Evolutionary conservation across 176 grass and related monocot species (phyloP).

Genomic region (Eragrostis nindensis): DNA sequence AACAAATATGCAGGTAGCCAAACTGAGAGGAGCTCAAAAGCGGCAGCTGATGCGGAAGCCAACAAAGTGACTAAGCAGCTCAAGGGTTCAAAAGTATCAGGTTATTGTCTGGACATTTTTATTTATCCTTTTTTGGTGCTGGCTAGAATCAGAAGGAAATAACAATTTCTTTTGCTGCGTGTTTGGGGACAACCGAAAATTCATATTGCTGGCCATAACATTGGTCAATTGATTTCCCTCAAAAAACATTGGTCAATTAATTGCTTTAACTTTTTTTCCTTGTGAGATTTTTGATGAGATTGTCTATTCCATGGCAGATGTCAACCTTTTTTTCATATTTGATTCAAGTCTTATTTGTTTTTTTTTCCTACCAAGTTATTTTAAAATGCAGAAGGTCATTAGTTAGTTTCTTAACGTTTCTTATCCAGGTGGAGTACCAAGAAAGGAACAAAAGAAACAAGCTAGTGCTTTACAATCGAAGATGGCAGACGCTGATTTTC

Average conservation of each 20-base stretch:
- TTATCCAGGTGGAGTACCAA: slow-evolving; percentile 54
- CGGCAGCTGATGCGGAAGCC: slow-evolving; percentile 66
- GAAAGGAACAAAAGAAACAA: slow-evolving; percentile 75
- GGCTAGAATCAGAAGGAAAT: background rate
- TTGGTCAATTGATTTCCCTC: background rate
- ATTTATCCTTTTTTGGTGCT: slow-evolving; percentile 5
- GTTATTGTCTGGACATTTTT: slow-evolving; percentile 36
- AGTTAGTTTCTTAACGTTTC: background rate
- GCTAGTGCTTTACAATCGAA: slow-evolving; percentile 71
- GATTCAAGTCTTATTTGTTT: background rate
- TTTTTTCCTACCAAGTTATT: slow-evolving; percentile 4
- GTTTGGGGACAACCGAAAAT: background rate
- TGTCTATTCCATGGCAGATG: background rate
- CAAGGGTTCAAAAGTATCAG: slow-evolving; percentile 75
- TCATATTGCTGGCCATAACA: background rate
- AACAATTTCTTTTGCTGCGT: slow-evolving; percentile 2
- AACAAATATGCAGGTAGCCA: slow-evolving; percentile 85
- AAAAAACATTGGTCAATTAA: background rate
- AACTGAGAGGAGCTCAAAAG: slow-evolving; percentile 77
- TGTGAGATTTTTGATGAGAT: background rate
- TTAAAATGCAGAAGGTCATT: slow-evolving; percentile 19
- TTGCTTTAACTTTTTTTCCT: background rate
- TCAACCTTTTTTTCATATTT: background rate
- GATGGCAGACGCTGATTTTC: slow-evolving; percentile 64
- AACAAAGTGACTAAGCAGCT: slow-evolving; percentile 74